Evolutionary conservation across 306 rosid genomes (phyloP), one percentile per base, ranked within the genome.

Genomic region (Lotus japonicus): DNA sequence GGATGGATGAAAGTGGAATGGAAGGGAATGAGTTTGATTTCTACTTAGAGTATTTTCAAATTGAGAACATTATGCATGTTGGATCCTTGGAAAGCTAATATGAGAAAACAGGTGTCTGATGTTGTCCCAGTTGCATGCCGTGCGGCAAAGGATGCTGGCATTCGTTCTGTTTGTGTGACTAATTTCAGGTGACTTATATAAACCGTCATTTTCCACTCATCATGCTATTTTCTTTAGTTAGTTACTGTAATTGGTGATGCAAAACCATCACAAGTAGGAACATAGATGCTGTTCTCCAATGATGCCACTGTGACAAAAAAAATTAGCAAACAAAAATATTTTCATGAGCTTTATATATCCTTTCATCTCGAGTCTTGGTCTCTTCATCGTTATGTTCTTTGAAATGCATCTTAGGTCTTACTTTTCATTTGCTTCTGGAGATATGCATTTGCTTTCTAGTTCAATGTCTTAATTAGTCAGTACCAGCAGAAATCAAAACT

Each of bases 81-180:
- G 53, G 67, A 44, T 71, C 26, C 55, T 66, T 71, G 67, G 31
- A 55, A 41, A 50, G 68, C 70, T 78, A 61, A 66, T 18, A 66
- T 41, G 46, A 51, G 70, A 77, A 63, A 66, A 33, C 79, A 94
- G 99, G 92, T 90, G 43, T 90, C 97, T 0, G 99, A 94, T 84
- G 97, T 94, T 76, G 99, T 90, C 68, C 99, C 99, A 3, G 96
- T 94, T 56, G 97, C 95, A 9, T 94, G 97, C 58, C 95, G 91
- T 39, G 99, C 99, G 2, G 99, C 97, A 18, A 97, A 97, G 18
- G 92, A 95, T 80, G 97, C 99, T 61, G 97, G 97, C 67, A 95
- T 95, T 78, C 95, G 96, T 21, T 88, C 99, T 61, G 92, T 95
- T 65, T 95, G 99, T 74, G 96, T 87, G 70, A 90, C 99, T 31